Conservation (phyloP, 129 eudicot genomes). For the Tagetes patula region DNA sequence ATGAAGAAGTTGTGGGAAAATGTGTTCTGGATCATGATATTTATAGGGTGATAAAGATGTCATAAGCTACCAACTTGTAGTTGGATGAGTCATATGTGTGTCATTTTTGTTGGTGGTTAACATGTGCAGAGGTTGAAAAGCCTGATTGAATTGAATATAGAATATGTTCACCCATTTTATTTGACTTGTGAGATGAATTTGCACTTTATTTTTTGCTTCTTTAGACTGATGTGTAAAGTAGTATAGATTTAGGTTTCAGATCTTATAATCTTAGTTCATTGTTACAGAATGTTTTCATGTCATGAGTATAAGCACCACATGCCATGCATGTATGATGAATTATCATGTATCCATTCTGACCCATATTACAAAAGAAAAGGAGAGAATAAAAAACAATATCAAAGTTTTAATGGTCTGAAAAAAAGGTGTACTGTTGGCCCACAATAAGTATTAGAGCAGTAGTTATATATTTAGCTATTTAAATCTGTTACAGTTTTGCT, state of each 20-base stretch:
- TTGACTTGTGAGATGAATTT: background rate
- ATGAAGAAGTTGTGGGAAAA: background rate
- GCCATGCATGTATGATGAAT: background rate
- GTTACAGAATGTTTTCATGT: background rate
- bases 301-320: background rate
- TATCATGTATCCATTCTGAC: too few species aligned
- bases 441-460: too few species aligned
- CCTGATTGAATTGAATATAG: background rate
- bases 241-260: background rate
- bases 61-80: background rate
- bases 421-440: too few species aligned
- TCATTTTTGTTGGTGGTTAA: slow-evolving; percentile 15
- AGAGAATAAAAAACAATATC: background rate
- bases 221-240: background rate
- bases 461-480: too few species aligned
- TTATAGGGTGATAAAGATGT: slow-evolving; percentile 15
- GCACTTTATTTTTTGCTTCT: background rate
- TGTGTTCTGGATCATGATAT: slow-evolving; percentile 1
- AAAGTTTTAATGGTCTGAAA: background rate
- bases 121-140: slow-evolving; percentile 2
- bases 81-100: slow-evolving; percentile 38
- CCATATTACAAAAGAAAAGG: background rate
- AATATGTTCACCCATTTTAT: too few species aligned
- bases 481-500: too few species aligned
- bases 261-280: background rate